phyloP scores from a whole-genome alignment of 495 filamentous ascomycete species.

The Pyrenula aspistea region DNA sequence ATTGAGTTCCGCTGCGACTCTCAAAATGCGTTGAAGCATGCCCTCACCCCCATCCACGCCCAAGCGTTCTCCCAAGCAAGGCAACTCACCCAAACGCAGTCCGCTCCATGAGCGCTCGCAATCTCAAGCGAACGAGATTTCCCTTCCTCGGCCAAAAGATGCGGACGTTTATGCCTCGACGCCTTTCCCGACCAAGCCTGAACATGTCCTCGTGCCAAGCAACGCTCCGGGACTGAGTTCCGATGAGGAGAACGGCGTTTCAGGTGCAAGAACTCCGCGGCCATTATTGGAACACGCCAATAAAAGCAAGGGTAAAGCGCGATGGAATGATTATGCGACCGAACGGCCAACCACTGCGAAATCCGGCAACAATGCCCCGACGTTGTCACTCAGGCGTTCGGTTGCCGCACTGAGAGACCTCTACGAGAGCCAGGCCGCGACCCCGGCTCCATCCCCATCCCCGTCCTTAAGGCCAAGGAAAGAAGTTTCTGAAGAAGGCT shows the following conservation, averaged over 20 bases:
- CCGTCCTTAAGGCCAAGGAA: not conserved
- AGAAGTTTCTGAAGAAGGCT: not conserved
- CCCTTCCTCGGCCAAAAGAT: conserved; percentile 23
- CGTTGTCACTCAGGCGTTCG: not conserved
- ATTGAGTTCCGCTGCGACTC: conserved; percentile 4
- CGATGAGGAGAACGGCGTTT: conserved; percentile 12
- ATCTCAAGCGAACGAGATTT: conserved; percentile 36
- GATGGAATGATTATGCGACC: conserved; percentile 26
- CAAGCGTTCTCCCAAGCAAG: conserved; percentile 4
- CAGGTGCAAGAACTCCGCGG: conserved; percentile 2
- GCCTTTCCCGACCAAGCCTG: conserved; percentile 40
- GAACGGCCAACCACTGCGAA: not conserved
- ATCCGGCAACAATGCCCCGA: not conserved
- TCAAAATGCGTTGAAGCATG: conserved; percentile 21
- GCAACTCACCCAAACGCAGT: conserved; percentile 21
- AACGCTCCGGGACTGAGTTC: not conserved
- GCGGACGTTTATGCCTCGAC: conserved; percentile 28
- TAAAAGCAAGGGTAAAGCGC: not conserved
- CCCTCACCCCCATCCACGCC: conserved; percentile 21
- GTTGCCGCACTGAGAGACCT: not conserved
- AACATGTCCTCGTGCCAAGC: conserved; percentile 35
- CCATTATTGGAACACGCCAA: conserved; percentile 3
- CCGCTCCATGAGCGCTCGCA: conserved; percentile 40
- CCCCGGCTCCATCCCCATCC: not conserved
- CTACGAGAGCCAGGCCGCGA: not conserved